Percentiles rank a stretch among this genome's conserved stretches.
Conservation (phyloP, 371 early-diverging fungal genomes). For the Paraphysoderma sedebokerense region DNA sequence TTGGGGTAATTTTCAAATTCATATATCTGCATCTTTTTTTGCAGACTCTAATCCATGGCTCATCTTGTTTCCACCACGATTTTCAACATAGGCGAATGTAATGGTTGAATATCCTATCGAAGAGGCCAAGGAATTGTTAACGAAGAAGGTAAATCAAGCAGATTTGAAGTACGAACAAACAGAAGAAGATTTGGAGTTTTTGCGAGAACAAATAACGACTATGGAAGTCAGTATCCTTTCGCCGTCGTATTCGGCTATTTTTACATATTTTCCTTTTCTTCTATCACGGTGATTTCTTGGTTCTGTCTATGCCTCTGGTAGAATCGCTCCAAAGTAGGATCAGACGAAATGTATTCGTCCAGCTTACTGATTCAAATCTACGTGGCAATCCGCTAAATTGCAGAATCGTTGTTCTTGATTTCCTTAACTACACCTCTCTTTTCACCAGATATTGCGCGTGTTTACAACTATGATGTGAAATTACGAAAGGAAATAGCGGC, state of each 20-base stretch:
- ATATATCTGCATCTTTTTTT: not conserved
- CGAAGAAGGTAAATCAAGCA: conserved; percentile 58
- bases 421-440: conserved; percentile 3
- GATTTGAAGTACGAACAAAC: conserved; percentile 45
- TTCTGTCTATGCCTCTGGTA: not conserved
- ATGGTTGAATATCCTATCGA: conserved; percentile 85
- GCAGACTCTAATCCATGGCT: not conserved
- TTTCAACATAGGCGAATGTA: conserved; percentile 68
- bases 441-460: conserved; percentile 65
- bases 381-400: too few relatives aligned
- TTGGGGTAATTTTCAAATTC: conserved; percentile 48
- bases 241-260: not conserved
- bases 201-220: conserved; percentile 90
- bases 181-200: conserved; percentile 78
- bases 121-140: conserved; percentile 72
- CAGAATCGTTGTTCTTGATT: too few relatives aligned
- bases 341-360: too few relatives aligned
- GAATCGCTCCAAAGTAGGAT: not conserved
- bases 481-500: conserved; percentile 27
- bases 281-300: not conserved
- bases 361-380: too few relatives aligned
- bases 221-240: conserved; percentile 76
- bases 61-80: conserved; percentile 1
- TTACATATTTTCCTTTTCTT: not conserved
- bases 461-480: conserved; percentile 95